Conservation (phyloP, 2,329 filamentous ascomycete species). For the Alternaria infectoria region DNA sequence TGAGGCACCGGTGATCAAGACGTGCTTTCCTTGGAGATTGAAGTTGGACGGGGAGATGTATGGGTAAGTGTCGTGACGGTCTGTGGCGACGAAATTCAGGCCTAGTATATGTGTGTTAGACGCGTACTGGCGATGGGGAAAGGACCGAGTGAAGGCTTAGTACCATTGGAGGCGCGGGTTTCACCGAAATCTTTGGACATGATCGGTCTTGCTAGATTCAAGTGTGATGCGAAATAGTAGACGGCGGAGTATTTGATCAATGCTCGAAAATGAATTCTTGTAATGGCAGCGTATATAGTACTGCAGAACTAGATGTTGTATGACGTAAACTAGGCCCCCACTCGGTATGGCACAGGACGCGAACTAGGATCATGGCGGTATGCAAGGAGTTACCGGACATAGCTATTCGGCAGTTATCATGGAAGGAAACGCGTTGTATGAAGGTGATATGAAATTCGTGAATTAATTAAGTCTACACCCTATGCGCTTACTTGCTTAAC, state of each 20-base stretch:
- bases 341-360: not conserved
- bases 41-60: conserved; percentile 54
- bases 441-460: not conserved
- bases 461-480: not conserved
- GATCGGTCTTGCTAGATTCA: not conserved
- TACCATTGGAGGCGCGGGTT: not conserved
- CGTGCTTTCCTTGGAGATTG: conserved; percentile 41
- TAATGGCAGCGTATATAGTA: not conserved
- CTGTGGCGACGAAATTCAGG: conserved; percentile 11
- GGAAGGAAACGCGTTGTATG: not conserved
- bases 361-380: not conserved
- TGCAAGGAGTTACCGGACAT: not conserved
- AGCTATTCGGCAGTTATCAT: not conserved
- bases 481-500: not conserved
- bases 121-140: not conserved
- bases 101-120: conserved; percentile 1
- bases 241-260: not conserved
- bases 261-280: not conserved
- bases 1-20: conserved; percentile 63
- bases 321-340: not conserved
- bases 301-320: not conserved
- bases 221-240: not conserved
- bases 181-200: not conserved
- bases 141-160: not conserved
- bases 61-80: conserved; percentile 60